Percentiles rank a stretch among this genome's conserved stretches.
Evolutionary conservation across 176 grass and related monocot genomes (phyloP).

Genomic region (Raddia guianensis): DNA sequence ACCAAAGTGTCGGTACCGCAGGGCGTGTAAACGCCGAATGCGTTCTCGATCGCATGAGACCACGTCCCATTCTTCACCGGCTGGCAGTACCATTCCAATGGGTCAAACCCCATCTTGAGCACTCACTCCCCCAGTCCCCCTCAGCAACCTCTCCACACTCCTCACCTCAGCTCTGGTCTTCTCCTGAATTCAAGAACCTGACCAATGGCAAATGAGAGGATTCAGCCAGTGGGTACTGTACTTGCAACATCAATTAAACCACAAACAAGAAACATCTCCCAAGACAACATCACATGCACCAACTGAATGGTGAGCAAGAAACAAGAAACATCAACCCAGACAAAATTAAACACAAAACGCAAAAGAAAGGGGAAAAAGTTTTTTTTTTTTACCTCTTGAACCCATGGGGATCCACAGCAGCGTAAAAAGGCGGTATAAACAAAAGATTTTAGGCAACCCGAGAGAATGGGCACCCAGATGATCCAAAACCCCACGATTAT

Average conservation of each 20-base stretch:
- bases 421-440: not conserved
- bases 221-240: constrained; percentile 12
- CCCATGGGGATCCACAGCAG: not conserved
- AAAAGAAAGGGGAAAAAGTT: not conserved
- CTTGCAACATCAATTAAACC: constrained; percentile 23
- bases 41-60: constrained; percentile 66
- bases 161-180: constrained; percentile 30
- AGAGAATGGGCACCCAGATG: not conserved
- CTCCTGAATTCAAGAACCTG: constrained; percentile 35
- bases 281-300: not conserved
- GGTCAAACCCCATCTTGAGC: constrained; percentile 68
- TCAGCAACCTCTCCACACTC: constrained; percentile 15
- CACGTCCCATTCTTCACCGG: constrained; percentile 74
- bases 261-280: not conserved
- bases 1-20: constrained; percentile 74
- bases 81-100: constrained; percentile 86
- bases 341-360: not conserved
- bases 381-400: not conserved
- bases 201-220: not conserved
- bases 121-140: not conserved
- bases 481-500: constrained; percentile 19
- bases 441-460: constrained; percentile 29
- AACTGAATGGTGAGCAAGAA: not conserved
- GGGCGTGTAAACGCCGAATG: constrained; percentile 81
- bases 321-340: not conserved